Base-by-base conservation (phyloP, 257 asterid species). In the Eustoma russellianum region DNA sequence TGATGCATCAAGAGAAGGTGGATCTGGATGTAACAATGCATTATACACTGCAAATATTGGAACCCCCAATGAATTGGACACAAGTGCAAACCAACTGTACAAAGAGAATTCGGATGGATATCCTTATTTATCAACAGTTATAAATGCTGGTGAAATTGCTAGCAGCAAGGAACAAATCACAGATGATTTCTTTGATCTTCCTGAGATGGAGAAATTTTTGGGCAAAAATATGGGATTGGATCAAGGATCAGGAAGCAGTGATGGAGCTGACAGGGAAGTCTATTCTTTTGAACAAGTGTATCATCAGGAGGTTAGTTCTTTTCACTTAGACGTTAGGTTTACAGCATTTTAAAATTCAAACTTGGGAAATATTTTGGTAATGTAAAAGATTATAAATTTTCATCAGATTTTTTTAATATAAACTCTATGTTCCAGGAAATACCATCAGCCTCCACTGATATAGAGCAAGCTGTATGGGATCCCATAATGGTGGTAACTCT, bases 191-290 rank as follows among this genome's bases (percentile, higher is more conserved):
- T 40, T 46, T 15, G 62, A 54, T 30, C 18, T 48, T 8, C 9
- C 57, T 8, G 58, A 46, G 5, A 55, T 47, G 46, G 51, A 63
- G 13, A 53, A 47, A 10, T 33, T 63, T 41, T 6, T 57, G 3
- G 18, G 12, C 5, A 15, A 35, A 4, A 13, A 19, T 7, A 38
- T 33, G n/a, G 52, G 41, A 3, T 24, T 48, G 14, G 13, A 17
- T 1, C 52, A 30, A 38, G 48, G 17, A n/a, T 9, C 55, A 1
- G 18, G 15, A 7, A 17, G 13, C 7, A 11, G 8, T 62, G 17
- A 34, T 17, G 5, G 17, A 17, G 7, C 17, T 41, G n/a, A 15
- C 28, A 7, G n/a, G n/a, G n/a, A n/a, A n/a, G n/a, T 13, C 33
- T 33, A 34, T 33, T 2, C 9, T 34, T 12, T 24, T 17, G 18